A percentile compares a stretch with the other conserved stretches of the same genome.
Evolutionary conservation across 129 eudicot species (phyloP).

Genomic region (Gnaphalium uliginosum): DNA sequence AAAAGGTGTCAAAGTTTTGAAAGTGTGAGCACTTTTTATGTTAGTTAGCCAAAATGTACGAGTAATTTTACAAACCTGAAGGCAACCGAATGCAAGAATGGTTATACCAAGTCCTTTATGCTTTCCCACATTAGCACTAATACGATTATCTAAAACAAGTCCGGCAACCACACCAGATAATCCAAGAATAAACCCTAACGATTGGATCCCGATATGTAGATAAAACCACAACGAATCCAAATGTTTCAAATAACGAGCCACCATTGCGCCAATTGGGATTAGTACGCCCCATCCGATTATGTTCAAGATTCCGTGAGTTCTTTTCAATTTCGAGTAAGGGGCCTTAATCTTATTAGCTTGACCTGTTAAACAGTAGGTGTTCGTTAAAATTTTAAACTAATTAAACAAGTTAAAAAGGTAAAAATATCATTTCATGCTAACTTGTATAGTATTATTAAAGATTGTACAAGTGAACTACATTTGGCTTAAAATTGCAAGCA

Average conservation of each 20-base stretch:
- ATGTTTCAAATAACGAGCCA: conserved; percentile 61
- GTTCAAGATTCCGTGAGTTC: conserved; percentile 75
- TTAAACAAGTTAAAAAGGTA: not conserved
- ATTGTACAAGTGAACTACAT: too few relatives aligned
- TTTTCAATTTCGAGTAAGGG: conserved; percentile 52
- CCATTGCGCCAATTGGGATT: conserved; percentile 61
- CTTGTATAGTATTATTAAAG: not conserved
- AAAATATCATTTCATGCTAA: not conserved
- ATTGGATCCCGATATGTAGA: conserved; percentile 51
- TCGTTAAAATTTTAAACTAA: not conserved
- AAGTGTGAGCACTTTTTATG: too few relatives aligned
- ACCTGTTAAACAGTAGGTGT: conserved; percentile 39
- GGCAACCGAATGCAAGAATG: conserved; percentile 63
- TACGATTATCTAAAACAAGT: conserved; percentile 52
- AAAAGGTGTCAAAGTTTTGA: too few relatives aligned
- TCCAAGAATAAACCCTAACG: conserved; percentile 66
- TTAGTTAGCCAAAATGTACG: too few relatives aligned
- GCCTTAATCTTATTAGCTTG: conserved; percentile 43
- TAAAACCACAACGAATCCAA: conserved; percentile 81
- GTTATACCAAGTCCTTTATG: conserved; percentile 76
- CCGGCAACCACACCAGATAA: conserved; percentile 64
- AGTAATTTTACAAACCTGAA: conserved; percentile 51
- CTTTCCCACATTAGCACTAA: conserved; percentile 35
- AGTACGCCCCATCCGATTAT: conserved; percentile 87
- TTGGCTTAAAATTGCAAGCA: too few relatives aligned